Base-by-base conservation (phyloP, 1,284 basidiomycete genomes). In the Malassezia japonica region DNA sequence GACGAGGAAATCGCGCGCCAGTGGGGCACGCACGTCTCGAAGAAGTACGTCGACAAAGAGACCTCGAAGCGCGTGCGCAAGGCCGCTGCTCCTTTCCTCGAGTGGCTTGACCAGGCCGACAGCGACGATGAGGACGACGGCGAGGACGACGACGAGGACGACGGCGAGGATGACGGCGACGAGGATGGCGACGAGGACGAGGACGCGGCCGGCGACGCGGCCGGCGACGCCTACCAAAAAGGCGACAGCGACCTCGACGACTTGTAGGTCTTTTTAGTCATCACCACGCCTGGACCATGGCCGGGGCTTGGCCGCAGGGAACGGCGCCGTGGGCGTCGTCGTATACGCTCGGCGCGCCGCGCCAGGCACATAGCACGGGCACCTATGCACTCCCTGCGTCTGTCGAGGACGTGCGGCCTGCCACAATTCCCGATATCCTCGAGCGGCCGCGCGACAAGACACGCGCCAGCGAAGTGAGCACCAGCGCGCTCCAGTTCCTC, bases 11-110 rank as follows among this genome's bases (percentile, higher is more conserved):
- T 94, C 15, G 79, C 90, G 57, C 82, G 80, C 43, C 83, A 90
- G 61, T 98, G 91, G 91, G 91, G 90, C 27, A 95, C 87, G 6
- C 92, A 96, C 69, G 89, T 94, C 64, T 87, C 85, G 76, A 94
- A 88, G 79, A 70, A 98, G 79, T 96, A 94, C 73, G 88, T 92
- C 50, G 87, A 92, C 76, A 90, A 87, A 77, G 90, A 96, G 24
- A 85, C 81, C 35, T 87, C 85, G 74, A 98, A 96, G 81, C 90
- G 83, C 76, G 90, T 98, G 49, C 80, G 92, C 62, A 90, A 92
- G 78, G 88, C 87, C 20, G 88, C 88, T 59, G 88, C 88, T 71
- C 88, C 91, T 0, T 95, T 98, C 79, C 77, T 99, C 70, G 62
- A 67, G 43, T 72, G 70, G 70, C 60, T 72, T 9, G 65, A 71